Evolutionary conservation across 1,139 yeast genomes (phyloP).

Genomic region (Saccharomyces uvarum): DNA sequence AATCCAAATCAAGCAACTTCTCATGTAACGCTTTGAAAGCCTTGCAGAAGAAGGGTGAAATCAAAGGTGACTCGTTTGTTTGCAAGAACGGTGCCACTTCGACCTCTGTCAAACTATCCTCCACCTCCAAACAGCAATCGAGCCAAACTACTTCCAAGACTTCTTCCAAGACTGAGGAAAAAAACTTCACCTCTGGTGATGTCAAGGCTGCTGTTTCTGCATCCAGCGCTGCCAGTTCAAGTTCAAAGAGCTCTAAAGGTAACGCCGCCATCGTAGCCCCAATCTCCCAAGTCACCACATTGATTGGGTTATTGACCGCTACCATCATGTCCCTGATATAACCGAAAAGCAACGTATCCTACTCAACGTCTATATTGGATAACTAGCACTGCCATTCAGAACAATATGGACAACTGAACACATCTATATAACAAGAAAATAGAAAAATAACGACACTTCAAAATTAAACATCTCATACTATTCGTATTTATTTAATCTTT

Average conservation of each 20-base stretch:
- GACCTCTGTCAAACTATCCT: slow-evolving; percentile 42
- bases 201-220: slow-evolving; percentile 20
- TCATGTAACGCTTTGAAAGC: slow-evolving; percentile 70
- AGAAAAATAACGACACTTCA: background rate
- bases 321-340: slow-evolving; percentile 5
- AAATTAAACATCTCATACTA: background rate
- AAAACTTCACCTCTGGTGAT: slow-evolving; percentile 19
- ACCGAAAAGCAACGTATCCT: background rate
- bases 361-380: background rate
- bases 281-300: slow-evolving; percentile 41
- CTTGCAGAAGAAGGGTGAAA: slow-evolving; percentile 62
- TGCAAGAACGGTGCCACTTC: slow-evolving; percentile 68
- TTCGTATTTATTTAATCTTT: background rate
- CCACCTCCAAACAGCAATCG: slow-evolving; percentile 23
- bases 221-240: slow-evolving; percentile 5
- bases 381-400: background rate
- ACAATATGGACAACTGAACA: background rate
- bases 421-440: background rate
- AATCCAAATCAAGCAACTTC: slow-evolving; percentile 63
- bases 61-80: slow-evolving; percentile 81
- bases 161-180: slow-evolving; percentile 29
- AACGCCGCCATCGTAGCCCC: slow-evolving; percentile 30
- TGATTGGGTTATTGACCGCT: slow-evolving; percentile 56
- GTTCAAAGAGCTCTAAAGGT: slow-evolving; percentile 19
- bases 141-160: slow-evolving; percentile 23